Evolutionary conservation across 768 basidiomycete genomes (phyloP).

Genomic region (Austroboletus festivus): DNA sequence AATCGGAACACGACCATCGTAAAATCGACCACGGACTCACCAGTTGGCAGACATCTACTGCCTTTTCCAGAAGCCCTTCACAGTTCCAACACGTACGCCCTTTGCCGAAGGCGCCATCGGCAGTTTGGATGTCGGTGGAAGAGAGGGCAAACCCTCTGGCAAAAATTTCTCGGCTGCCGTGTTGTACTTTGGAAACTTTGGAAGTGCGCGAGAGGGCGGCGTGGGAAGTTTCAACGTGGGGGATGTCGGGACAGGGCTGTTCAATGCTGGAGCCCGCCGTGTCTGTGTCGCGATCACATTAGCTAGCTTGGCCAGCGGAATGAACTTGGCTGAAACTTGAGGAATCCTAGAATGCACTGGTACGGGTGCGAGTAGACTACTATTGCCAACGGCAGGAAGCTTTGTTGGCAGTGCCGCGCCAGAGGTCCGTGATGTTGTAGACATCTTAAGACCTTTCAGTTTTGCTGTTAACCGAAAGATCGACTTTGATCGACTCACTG

Average conservation of each 20-base stretch:
- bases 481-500: conserved; percentile 23
- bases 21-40: conserved; percentile 7
- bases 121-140: conserved; percentile 19
- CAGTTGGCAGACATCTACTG: background rate
- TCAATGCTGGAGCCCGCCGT: conserved; percentile 4
- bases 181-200: conserved; percentile 9
- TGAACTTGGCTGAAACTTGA: conserved; percentile 25
- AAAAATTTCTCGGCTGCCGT: conserved; percentile 6
- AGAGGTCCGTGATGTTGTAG: conserved; percentile 2
- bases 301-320: conserved; percentile 30
- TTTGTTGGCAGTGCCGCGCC: conserved; percentile 8
- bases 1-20: background rate
- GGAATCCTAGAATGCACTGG: conserved; percentile 19
- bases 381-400: conserved; percentile 10
- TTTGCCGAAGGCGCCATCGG: conserved; percentile 28
- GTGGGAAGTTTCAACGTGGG: conserved; percentile 21
- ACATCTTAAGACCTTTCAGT: conserved; percentile 21
- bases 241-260: conserved; percentile 4
- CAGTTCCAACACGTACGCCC: conserved; percentile 21
- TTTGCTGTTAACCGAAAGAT: conserved; percentile 31
- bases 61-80: conserved; percentile 32
- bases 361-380: conserved; percentile 3
- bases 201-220: background rate
- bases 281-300: conserved; percentile 28
- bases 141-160: conserved; percentile 14